Evolutionary conservation across 2,329 filamentous ascomycete genomes (phyloP).

Genomic region (Trichoderma atroviride): DNA sequence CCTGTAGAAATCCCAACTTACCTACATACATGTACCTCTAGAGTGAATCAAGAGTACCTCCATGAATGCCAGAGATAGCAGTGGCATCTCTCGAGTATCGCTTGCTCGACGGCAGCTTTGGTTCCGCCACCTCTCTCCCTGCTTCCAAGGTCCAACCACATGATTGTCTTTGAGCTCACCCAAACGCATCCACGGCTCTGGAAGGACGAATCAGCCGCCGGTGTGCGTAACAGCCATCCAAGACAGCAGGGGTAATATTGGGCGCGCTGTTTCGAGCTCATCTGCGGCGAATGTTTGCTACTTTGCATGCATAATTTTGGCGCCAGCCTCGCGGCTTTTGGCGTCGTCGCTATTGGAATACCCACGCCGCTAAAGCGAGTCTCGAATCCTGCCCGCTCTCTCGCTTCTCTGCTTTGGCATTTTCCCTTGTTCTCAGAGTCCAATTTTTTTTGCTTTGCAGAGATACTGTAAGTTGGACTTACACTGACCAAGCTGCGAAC

Average conservation of each 20-base stretch:
- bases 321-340: constrained; percentile 9
- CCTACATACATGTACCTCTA: no score
- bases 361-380: background rate
- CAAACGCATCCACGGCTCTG: background rate
- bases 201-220: background rate
- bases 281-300: constrained; percentile 5
- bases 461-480: background rate
- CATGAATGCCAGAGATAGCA: background rate
- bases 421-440: background rate
- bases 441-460: background rate
- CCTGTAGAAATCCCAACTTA: no score
- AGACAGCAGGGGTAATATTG: constrained; percentile 13
- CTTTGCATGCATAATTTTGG: constrained; percentile 19
- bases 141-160: background rate
- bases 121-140: background rate
- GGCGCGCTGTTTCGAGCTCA: background rate
- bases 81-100: background rate
- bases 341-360: background rate
- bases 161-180: background rate
- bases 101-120: background rate
- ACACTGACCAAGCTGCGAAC: background rate
- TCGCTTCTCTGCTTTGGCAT: background rate
- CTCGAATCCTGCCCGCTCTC: background rate
- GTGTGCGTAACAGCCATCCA: constrained; percentile 8
- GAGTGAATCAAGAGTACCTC: background rate